Evolutionary conservation across 345 rosid genomes (phyloP), one percentile per base, ranked within the genome.

Genomic region (Moricandia moricandioides): DNA sequence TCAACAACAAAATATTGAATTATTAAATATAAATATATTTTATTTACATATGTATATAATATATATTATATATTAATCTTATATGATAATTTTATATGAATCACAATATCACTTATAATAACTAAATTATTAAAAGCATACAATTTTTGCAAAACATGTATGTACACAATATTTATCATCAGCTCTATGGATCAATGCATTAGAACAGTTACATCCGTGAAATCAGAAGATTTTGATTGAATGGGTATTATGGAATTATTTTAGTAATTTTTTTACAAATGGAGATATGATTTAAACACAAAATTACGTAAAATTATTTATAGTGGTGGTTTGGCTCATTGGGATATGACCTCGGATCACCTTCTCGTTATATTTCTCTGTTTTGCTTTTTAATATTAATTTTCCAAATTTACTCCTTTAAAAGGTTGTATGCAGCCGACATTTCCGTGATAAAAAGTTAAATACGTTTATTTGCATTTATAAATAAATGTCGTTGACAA

Each of bases 281-380:
- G 26, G 6, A 57, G 56, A 70, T 70, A 52, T 69, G 40, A 55
- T 37, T 34, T 51, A 45, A 55, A 49, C 47, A 55, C 27, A 76
- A 62, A 76, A 55, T 62, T 62, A 70, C 70, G 71, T 77, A 55
- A 71, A 57, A 56, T 66, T 70, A 64, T 77, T 77, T 64, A 77
- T 77, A 72, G 80, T 58, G 72, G 76, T 77, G 67, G 72, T 71
- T 71, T 71, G 76, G 73, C 34, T 51, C 77, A 72, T 67, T 66
- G 73, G 72, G 65, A 72, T 65, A 65, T 72, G 77, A 78, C 65
- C 51, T 78, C 26, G 78, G 67, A 72, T 72, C 72, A 60, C 73
- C 59, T 72, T 78, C 72, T 78, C 81, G 67, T 78, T 72, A 72
- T 71, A 58, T 72, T 54, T 65, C 66, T 56, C 69, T 51, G 59